Evolutionary conservation across 2,329 filamentous ascomycete genomes (phyloP).

Genomic region (Diplocarpon rosae): DNA sequence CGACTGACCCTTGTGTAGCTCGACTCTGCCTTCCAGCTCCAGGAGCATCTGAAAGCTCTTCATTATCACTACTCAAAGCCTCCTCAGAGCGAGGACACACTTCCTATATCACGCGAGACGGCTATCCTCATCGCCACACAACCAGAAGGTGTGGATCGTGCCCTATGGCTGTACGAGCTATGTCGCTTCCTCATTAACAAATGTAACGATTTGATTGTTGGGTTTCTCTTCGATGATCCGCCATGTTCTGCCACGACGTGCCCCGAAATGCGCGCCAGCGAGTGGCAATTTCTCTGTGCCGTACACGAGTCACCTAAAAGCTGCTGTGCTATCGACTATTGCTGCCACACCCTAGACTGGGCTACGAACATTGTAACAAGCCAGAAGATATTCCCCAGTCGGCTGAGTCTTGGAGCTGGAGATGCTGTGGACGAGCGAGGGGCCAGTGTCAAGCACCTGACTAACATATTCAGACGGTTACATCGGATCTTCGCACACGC

Average conservation of each 20-base stretch:
- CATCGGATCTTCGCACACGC: conserved; percentile 97
- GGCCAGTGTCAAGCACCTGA: conserved; percentile 67
- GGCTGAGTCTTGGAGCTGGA: conserved; percentile 33
- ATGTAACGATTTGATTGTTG: conserved; percentile 84
- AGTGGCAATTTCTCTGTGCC: conserved; percentile 98
- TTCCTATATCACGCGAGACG: conserved; percentile 64
- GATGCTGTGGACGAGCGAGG: conserved; percentile 45
- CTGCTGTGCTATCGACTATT: conserved; percentile 98
- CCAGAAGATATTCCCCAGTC: conserved; percentile 87
- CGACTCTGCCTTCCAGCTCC: conserved; percentile 92
- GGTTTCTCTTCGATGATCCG: conserved; percentile 82
- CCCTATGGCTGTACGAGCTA: conserved; percentile 94
- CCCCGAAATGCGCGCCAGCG: conserved; percentile 94
- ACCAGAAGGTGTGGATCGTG: conserved; percentile 71
- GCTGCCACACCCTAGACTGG: conserved; percentile 97
- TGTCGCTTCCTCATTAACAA: conserved; percentile 92
- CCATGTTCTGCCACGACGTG: conserved; percentile 84
- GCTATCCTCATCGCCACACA: conserved; percentile 68
- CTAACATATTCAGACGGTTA: conserved; percentile 88
- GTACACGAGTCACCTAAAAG: conserved; percentile 94
- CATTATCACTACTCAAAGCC: conserved; percentile 72
- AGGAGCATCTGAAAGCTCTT: conserved; percentile 90
- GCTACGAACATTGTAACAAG: conserved; percentile 90
- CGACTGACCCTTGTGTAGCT: conserved; percentile 45
- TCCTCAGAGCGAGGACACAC: conserved; percentile 42